These are phyloP conservation scores for Phaeosphaeriaceae sp. DNA, from an alignment of 2,329 filamentous ascomycete genomes.

Conservation along the genomic window DNA sequence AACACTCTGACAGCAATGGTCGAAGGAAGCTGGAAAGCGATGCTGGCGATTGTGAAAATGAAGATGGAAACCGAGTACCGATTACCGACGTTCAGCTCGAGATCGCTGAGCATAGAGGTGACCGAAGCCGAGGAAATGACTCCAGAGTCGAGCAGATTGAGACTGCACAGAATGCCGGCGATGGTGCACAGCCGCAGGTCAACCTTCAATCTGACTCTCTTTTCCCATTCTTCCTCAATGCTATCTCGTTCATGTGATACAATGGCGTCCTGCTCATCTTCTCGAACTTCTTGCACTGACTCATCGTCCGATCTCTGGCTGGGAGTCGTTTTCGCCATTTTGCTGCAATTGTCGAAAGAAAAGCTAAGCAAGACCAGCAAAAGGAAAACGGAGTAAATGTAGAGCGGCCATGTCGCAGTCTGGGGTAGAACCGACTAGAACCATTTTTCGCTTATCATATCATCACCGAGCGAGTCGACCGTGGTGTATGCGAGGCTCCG, in stretches of 20 bases:
- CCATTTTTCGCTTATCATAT: constrained; percentile 11
- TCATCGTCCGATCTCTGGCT: constrained; percentile 21
- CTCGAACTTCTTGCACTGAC: constrained; percentile 24
- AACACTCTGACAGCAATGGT: constrained; percentile 72
- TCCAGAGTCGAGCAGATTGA: constrained; percentile 74
- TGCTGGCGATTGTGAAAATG: constrained; percentile 74
- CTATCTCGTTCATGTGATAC: constrained; percentile 8
- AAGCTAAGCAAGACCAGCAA: constrained; percentile 1
- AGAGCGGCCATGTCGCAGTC: constrained; percentile 1
- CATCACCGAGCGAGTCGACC: constrained; percentile 9
- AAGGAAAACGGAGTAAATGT: background rate
- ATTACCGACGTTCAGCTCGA: constrained; percentile 68
- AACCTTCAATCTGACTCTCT: constrained; percentile 66
- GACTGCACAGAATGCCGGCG: constrained; percentile 72
- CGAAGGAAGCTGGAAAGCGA: constrained; percentile 73
- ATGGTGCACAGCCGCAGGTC: constrained; percentile 75
- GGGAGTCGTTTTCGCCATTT: constrained; percentile 23
- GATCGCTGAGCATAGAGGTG: constrained; percentile 71
- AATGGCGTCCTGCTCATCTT: constrained; percentile 11
- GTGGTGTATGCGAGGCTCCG: constrained; percentile 12
- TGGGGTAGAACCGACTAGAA: constrained; percentile 15
- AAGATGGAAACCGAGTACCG: constrained; percentile 75
- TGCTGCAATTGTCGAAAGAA: constrained; percentile 3
- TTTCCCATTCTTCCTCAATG: constrained; percentile 48
- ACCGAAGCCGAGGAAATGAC: constrained; percentile 75